Evolutionary conservation across 2,329 filamentous ascomycete species (phyloP).

Genomic region (Fusarium floridanum): DNA sequence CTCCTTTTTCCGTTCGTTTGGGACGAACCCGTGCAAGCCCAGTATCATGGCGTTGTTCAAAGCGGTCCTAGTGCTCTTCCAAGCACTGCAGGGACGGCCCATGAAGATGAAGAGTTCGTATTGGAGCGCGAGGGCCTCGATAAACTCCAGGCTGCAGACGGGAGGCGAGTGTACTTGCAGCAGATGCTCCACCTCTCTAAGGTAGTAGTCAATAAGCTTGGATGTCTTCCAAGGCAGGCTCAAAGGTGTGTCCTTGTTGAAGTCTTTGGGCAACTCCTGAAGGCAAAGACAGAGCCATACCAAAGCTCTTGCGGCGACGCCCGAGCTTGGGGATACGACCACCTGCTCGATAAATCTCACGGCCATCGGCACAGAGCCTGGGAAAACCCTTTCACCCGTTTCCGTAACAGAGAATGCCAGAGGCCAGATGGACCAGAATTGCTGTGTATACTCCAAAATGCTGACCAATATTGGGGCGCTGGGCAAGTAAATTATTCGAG

Average conservation of each 20-base stretch:
- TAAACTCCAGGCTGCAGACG: slow-evolving; percentile 58
- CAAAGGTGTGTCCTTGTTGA: slow-evolving; percentile 44
- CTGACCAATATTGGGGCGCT: background rate
- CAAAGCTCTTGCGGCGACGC: slow-evolving; percentile 50
- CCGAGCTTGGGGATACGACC: background rate
- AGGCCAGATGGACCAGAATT: slow-evolving; percentile 42
- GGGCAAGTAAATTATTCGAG: background rate
- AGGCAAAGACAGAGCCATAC: slow-evolving; percentile 59
- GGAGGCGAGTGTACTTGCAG: slow-evolving; percentile 2
- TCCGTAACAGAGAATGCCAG: background rate
- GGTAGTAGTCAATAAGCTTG: slow-evolving; percentile 1
- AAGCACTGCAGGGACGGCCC: slow-evolving; percentile 67
- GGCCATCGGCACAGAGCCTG: background rate
- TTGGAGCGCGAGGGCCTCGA: slow-evolving; percentile 65
- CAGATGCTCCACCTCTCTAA: slow-evolving; percentile 7
- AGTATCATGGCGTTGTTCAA: slow-evolving; percentile 66
- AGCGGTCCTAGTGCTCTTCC: slow-evolving; percentile 64
- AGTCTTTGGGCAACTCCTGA: slow-evolving; percentile 54
- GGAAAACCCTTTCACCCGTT: slow-evolving; percentile 8
- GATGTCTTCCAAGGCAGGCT: slow-evolving; percentile 50
- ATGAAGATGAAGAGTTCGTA: slow-evolving; percentile 67
- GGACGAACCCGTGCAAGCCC: slow-evolving; percentile 56
- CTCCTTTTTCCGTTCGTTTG: slow-evolving; percentile 48
- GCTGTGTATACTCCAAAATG: slow-evolving; percentile 14
- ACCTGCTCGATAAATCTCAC: slow-evolving; percentile 10